These are phyloP conservation scores for Durio zibethinus DNA, from an alignment of 345 rosid species.

Conservation along the genomic window DNA sequence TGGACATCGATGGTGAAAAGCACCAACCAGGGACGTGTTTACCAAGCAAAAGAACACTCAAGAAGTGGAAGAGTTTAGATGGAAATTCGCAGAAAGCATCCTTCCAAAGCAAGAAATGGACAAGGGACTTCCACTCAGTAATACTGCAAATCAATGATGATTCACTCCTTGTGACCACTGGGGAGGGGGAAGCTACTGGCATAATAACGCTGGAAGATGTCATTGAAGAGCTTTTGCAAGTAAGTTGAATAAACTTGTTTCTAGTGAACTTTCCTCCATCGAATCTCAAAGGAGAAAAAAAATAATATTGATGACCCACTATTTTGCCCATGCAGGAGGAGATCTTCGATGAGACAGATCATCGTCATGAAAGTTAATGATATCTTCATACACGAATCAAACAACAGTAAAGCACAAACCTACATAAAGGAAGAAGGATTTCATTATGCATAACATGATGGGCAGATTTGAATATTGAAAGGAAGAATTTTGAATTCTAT, in stretches of 20 bases:
- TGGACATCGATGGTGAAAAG: conserved; percentile 35
- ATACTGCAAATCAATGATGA: conserved; percentile 35
- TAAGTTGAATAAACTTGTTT: conserved; percentile 6
- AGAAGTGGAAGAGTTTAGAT: conserved; percentile 36
- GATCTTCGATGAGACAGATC: conserved; percentile 65
- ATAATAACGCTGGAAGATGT: conserved; percentile 67
- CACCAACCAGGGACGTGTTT: conserved; percentile 21
- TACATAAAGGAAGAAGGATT: neutral
- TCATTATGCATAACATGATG: neutral
- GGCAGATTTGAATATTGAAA: neutral
- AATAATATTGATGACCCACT: too few species aligned
- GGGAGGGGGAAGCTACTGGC: conserved; percentile 46
- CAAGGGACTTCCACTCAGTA: conserved; percentile 35
- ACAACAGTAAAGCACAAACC: neutral
- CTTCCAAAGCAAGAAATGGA: conserved; percentile 48
- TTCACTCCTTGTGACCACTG: conserved; percentile 23
- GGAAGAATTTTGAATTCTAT: neutral
- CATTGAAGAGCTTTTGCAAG: conserved; percentile 65
- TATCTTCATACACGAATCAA: neutral
- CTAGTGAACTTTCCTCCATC: neutral
- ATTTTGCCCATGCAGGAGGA: conserved; percentile 44
- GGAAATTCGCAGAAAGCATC: conserved; percentile 19
- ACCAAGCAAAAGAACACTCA: conserved; percentile 31
- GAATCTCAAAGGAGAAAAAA: neutral
- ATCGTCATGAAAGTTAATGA: conserved; percentile 26